These are phyloP conservation scores for Scheffersomyces ergatensis DNA, from an alignment of 805 yeast genomes.

Conservation along the genomic window DNA sequence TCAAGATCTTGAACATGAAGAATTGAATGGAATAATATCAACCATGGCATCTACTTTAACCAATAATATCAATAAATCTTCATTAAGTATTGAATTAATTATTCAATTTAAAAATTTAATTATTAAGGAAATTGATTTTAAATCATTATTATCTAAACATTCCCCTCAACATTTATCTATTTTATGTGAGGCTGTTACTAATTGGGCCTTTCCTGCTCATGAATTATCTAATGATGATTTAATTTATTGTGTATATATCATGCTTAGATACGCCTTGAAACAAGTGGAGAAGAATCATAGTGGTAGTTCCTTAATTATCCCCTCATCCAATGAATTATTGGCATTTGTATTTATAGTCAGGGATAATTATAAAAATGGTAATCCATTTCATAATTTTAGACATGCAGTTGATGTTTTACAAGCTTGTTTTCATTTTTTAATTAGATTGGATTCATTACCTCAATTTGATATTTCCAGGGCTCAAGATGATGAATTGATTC, in stretches of 20 bases:
- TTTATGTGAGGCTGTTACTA: slow-evolving; percentile 44
- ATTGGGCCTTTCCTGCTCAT: slow-evolving; percentile 74
- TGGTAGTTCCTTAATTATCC: slow-evolving; percentile 13
- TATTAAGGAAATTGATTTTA: slow-evolving; percentile 28
- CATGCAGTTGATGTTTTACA: slow-evolving; percentile 96
- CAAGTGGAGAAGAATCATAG: slow-evolving; percentile 13
- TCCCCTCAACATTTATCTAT: slow-evolving; percentile 20
- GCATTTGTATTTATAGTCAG: slow-evolving; percentile 66
- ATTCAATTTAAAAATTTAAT: slow-evolving; percentile 22
- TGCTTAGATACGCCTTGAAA: slow-evolving; percentile 46
- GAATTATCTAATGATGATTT: slow-evolving; percentile 64
- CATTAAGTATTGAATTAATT: slow-evolving; percentile 17
- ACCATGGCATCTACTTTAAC: slow-evolving; percentile 35
- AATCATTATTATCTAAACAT: slow-evolving; percentile 21
- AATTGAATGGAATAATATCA: slow-evolving; percentile 22
- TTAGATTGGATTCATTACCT: slow-evolving; percentile 40
- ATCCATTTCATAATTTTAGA: slow-evolving; percentile 91
- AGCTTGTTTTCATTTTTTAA: slow-evolving; percentile 70
- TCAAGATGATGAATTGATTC: neutral
- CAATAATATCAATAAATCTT: slow-evolving; percentile 22
- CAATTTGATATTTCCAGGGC: slow-evolving; percentile 17
- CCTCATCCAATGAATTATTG: slow-evolving; percentile 44
- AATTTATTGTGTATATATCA: slow-evolving; percentile 54
- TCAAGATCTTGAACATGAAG: slow-evolving; percentile 3
- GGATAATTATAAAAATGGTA: slow-evolving; percentile 77